Base-by-base conservation (phyloP, 768 basidiomycete genomes). In the Lepiota venenata region DNA sequence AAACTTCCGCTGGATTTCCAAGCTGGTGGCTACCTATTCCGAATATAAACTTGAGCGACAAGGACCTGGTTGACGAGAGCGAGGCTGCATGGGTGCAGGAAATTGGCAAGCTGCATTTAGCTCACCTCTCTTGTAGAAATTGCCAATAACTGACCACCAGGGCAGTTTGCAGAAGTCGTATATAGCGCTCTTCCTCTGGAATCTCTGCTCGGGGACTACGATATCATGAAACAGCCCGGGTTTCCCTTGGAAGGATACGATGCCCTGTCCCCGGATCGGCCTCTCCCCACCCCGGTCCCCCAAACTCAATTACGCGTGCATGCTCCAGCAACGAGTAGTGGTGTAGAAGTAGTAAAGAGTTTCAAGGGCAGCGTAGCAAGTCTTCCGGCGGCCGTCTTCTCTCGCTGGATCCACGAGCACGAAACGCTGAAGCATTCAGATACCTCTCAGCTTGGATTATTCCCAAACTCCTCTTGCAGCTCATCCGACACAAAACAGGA, bases 1-100 rank as follows among this genome's bases (percentile, higher is more conserved):
- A 42, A 84, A 85, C 63, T 85, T 85, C 60, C 77, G 83, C 14
- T 78, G 71, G 69, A 76, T 83, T 49, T 71, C 74, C 49, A 74
- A 74, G 60, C 45, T 82, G 5, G 60, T 80, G 2, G 79, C 80
- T 9, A 73, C 75, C 7, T 70, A 69, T 56, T 81, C 83, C 1
- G 56, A 67, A 0, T 68, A 75, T 58, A 64, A 65, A 15, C 72
- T n/a, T 85, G 12, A 73, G 72, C 4, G 58, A 70, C 18, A 56
- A 59, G 21, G 76, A 83, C 56, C 58, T 76, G 20, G 74, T 69
- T 6, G 61, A 76, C 11, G 56, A 63, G 27, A 69, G 68, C 4
- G 53, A 81, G 10, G 64, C 71, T 45, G 39, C 57, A 15, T 71
- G 78, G 56, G 67, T 84, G 20, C 67, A 75, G 46, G 75, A 79